These are phyloP conservation scores for Brassica carinata DNA, from an alignment of 345 rosid species.

Conservation along the genomic window DNA sequence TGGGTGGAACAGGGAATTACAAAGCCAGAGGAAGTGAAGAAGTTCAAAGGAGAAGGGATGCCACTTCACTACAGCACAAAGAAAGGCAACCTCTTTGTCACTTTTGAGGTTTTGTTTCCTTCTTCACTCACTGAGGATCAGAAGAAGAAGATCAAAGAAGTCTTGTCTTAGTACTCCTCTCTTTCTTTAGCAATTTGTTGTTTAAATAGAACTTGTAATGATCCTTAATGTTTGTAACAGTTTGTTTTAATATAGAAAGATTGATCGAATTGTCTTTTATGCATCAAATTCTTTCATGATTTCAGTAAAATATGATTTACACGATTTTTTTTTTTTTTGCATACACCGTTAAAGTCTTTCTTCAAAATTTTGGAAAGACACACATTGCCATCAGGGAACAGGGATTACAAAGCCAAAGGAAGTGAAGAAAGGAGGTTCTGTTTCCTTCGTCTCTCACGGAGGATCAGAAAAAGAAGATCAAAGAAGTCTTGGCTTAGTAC, in stretches of 20 bases:
- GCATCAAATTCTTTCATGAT: not conserved
- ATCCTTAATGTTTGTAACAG: conserved; percentile 28
- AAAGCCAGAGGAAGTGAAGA: conserved; percentile 88
- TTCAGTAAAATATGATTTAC: not conserved
- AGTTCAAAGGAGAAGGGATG: conserved; percentile 98
- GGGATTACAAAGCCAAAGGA: too few species aligned
- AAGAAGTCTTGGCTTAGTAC: too few species aligned
- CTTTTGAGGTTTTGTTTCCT: conserved; percentile 93
- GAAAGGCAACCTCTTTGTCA: conserved; percentile 86
- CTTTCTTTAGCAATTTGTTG: conserved; percentile 12
- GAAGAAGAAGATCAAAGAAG: conserved; percentile 71
- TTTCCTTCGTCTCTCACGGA: too few species aligned
- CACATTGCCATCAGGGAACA: too few species aligned
- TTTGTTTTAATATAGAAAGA: conserved; percentile 26
- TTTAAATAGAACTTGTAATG: conserved; percentile 21
- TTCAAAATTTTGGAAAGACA: too few species aligned
- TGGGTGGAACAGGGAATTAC: conserved; percentile 73
- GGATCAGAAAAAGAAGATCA: too few species aligned
- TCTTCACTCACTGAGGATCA: conserved; percentile 74
- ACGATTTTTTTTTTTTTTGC: too few species aligned
- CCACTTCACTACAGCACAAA: conserved; percentile 80
- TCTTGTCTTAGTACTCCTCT: conserved; percentile 57
- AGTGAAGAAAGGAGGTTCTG: too few species aligned
- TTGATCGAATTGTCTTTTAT: conserved; percentile 12
- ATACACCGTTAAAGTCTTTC: too few species aligned